Evolutionary conservation across 768 basidiomycete genomes (phyloP).

Genomic region (Fistulinella prunicolor): DNA sequence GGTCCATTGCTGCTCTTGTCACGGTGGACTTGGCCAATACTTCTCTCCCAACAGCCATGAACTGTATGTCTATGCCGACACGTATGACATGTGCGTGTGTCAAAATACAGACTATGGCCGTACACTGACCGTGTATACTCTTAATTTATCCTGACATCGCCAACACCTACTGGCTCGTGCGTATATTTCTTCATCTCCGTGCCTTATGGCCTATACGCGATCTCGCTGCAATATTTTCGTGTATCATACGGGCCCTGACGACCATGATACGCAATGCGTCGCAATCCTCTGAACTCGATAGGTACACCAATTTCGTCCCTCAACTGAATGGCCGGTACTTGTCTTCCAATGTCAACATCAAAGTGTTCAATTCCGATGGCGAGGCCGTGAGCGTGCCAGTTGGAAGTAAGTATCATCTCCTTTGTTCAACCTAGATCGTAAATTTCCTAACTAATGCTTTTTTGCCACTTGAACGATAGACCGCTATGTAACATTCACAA

Average conservation of each 20-base stretch:
- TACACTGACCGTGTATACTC: constrained; percentile 4
- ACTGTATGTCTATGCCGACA: constrained; percentile 64
- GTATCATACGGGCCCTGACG: no score
- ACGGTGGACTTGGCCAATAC: neutral
- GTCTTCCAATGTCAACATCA: constrained; percentile 86
- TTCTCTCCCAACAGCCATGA: constrained; percentile 67
- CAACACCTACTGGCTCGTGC: neutral
- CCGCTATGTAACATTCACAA: constrained; percentile 70
- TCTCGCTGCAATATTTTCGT: no score
- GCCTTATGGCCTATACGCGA: no score
- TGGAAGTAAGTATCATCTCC: constrained; percentile 39
- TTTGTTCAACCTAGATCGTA: neutral
- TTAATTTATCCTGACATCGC: neutral
- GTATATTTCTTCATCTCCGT: neutral
- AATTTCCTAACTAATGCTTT: neutral
- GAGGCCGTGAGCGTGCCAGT: constrained; percentile 40
- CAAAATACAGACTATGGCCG: neutral
- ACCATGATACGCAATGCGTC: no score
- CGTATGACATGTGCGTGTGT: constrained; percentile 57
- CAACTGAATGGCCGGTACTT: constrained; percentile 71
- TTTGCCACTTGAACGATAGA: constrained; percentile 36
- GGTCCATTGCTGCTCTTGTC: constrained; percentile 20
- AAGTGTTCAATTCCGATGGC: constrained; percentile 45
- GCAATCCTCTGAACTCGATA: constrained; percentile 20
- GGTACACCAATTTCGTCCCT: constrained; percentile 64